Evolutionary conservation across 1,139 yeast genomes (phyloP), one percentile per base, ranked within the genome.

Genomic region (Yamadazyma siamensis): DNA sequence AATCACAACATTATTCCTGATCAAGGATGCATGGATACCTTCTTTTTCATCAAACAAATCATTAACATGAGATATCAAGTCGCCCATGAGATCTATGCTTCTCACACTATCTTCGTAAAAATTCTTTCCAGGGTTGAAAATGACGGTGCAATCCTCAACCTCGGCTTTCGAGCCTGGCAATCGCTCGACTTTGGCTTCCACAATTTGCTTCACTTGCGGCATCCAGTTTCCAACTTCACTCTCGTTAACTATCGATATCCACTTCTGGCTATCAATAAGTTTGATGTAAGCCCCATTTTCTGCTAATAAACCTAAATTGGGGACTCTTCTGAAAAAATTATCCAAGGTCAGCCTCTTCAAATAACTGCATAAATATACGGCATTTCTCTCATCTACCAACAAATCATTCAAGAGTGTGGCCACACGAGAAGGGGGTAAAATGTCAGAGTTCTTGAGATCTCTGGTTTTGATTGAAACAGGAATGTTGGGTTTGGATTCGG

Each of bases 231-330:
- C 53, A 40, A 70, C 58, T 33, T 72, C 75, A 2, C 55, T 52
- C 34, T 71, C 71, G 34, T 78, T 77, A 14, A 75, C 75, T 26
- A 85, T 62, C 3, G 84, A 69, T 21, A 75, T 59, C 96, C 96
- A 89, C 11, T 63, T 60, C 16, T 65, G 63, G 8, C 65, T 55
- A 2, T 71, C 71, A 18, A 76, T 68, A 15, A 81, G 49, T 48
- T 74, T 78, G 18, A 83, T 72, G 42, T 65, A 80, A 2, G 88
- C 94, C 22, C 97, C 97, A 50, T 83, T 80, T 54, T 89, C 97
- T 1, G 96, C 95, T 42, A 89, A 78, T 31, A 89, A 63, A 0
- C 97, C 97, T 21, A 89, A 52, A 25, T 74, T 75, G 2, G 82
- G 77, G 9, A 78, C 71, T 38, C 88, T 72, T 22, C 81, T 68